These are phyloP conservation scores for Quercus glauca DNA, from an alignment of 306 rosid genomes.

Conservation along the genomic window DNA sequence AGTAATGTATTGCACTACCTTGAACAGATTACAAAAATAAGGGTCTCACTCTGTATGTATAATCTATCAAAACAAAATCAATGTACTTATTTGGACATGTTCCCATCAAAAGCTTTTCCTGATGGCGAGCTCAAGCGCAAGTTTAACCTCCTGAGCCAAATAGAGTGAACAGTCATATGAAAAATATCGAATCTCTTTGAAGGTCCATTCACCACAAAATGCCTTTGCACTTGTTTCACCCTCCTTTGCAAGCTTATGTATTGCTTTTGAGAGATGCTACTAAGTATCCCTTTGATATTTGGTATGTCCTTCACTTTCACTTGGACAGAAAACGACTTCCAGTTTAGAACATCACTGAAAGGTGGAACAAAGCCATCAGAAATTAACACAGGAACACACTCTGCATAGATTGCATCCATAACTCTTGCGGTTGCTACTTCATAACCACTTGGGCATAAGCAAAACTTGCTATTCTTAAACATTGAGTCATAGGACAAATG, in stretches of 20 bases:
- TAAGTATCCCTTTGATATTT: constrained; percentile 32
- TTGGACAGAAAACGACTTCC: constrained; percentile 41
- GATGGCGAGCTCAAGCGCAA: neutral
- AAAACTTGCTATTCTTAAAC: constrained; percentile 41
- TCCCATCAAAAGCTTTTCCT: too few species aligned
- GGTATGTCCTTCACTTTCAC: constrained; percentile 40
- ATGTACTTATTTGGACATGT: too few species aligned
- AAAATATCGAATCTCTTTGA: constrained; percentile 42
- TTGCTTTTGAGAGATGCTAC: constrained; percentile 34
- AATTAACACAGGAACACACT: constrained; percentile 43
- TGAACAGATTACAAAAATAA: too few species aligned
- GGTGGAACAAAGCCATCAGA: constrained; percentile 43
- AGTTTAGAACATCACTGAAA: constrained; percentile 42
- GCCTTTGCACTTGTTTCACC: constrained; percentile 39
- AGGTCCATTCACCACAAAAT: constrained; percentile 35
- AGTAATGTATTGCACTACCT: too few species aligned
- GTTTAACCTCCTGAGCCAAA: constrained; percentile 46
- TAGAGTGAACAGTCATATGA: constrained; percentile 43
- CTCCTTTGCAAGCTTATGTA: constrained; percentile 44
- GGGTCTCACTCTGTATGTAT: too few species aligned
- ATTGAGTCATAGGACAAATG: constrained; percentile 26
- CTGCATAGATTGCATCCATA: constrained; percentile 52
- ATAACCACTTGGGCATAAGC: constrained; percentile 46
- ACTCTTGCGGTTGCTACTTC: constrained; percentile 49
- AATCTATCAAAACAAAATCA: too few species aligned